Conservation (phyloP, 116 monocot genomes). For the Papilionanthe hybrid region DNA sequence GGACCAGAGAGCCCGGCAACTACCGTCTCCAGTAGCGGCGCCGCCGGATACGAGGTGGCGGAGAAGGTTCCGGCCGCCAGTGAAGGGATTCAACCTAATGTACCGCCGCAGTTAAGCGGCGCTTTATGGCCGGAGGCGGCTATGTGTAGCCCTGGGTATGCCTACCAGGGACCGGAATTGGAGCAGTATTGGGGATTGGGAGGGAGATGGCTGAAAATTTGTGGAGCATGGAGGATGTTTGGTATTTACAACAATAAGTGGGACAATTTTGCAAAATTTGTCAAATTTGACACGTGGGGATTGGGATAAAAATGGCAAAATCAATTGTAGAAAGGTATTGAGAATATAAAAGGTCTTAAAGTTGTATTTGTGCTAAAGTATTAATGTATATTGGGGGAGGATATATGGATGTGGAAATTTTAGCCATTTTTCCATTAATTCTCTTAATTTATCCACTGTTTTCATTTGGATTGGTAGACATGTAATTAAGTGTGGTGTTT, state of each 20-base stretch:
- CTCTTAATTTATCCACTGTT: background rate
- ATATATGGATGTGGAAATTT: background rate
- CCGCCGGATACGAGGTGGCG: constrained; percentile 16
- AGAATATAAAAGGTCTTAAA: background rate
- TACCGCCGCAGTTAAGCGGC: background rate
- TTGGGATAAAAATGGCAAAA: background rate
- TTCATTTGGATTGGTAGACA: background rate
- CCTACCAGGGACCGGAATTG: constrained; percentile 20
- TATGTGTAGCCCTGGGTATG: constrained; percentile 26
- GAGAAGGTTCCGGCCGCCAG: constrained; percentile 2
- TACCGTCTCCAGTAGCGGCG: constrained; percentile 28
- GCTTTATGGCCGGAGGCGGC: background rate
- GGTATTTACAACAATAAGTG: constrained; percentile 14
- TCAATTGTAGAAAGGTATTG: background rate
- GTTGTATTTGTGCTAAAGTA: background rate
- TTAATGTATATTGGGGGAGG: background rate
- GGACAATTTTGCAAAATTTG: background rate
- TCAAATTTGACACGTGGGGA: background rate
- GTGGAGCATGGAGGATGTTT: constrained; percentile 47
- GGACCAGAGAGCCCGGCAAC: background rate
- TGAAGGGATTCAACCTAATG: background rate
- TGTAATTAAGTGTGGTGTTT: background rate
- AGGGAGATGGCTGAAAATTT: constrained; percentile 27
- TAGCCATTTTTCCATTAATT: background rate
- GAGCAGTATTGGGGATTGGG: constrained; percentile 16